Base-by-base conservation (phyloP, 2,329 filamentous ascomycete species). In the Epichloe hybrida region DNA sequence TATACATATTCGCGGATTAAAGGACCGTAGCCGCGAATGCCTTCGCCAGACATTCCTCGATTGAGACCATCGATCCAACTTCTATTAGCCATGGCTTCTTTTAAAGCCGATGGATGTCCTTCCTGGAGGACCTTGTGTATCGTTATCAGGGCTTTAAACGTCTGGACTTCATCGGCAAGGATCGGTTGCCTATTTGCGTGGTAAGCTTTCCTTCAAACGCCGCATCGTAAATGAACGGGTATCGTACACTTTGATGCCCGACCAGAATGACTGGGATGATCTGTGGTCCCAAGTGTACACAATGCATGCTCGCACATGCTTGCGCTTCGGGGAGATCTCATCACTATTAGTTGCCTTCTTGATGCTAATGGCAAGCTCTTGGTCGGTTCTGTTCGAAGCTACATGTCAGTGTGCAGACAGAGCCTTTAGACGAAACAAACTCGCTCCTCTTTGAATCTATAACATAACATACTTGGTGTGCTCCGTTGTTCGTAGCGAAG, bases 201-300 rank as follows among this genome's bases (percentile, higher is more conserved):
- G 40, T 49, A 34, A 49, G 48, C 40, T 13, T 43, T 11, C 35
- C 7, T 15, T 43, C 5, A 9, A 2, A 7, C 15, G 27, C n/a
- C 31, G 21, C 38, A 42, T 48, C 12, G 20, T 17, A 40, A 50
- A 11, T 36, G 48, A 37, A 31, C 41, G 47, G 50, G 43, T 43
- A 73, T 77, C 84, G 59, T 78, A 94, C 85, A 97, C 90, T 81
- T 98, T 98, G 79, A 98, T 94, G 65, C 90, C 91, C 52, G 88
- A 82, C 93, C 93, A 98, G 69, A 98, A 98, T 64, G 90, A 88
- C 65, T 82, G 77, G 41, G 90, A 95, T 57, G 86, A 95, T 72
- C 95, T 94, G 74, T 98, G 89, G 70, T 98, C 93, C 93, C 93
- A 98, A 53, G 91, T 97, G 69, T 97, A 97, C 44, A 98, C 91